Evolutionary conservation across 2,329 filamentous ascomycete species (phyloP).

Genomic region (Aspergillus brasiliensis): DNA sequence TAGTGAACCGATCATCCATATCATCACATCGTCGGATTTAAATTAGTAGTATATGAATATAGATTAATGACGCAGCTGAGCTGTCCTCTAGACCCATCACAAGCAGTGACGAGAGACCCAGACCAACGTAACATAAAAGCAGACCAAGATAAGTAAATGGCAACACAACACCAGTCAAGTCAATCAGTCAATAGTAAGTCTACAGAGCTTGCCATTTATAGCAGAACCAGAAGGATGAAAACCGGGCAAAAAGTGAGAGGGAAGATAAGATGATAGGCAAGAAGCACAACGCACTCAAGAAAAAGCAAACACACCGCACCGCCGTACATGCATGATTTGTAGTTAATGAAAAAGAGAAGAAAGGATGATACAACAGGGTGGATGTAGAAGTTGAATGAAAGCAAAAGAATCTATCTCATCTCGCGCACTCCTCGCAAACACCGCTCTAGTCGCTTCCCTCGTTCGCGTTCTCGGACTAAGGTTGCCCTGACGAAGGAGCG

Average conservation of each 20-base stretch:
- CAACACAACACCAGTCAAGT: not conserved
- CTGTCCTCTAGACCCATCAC: not conserved
- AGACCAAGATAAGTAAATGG: not conserved
- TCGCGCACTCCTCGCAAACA: conserved; percentile 67
- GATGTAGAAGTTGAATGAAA: too few species aligned
- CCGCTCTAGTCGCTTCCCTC: conserved; percentile 77
- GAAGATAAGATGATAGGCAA: not conserved
- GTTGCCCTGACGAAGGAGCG: conserved; percentile 75
- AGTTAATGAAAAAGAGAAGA: not conserved
- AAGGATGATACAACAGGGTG: not conserved
- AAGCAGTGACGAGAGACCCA: not conserved
- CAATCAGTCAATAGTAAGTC: not conserved
- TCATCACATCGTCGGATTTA: not conserved
- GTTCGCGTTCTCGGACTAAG: conserved; percentile 76
- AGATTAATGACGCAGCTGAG: not conserved
- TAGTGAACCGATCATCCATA: not conserved
- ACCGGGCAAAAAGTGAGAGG: not conserved
- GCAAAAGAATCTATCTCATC: conserved; percentile 3
- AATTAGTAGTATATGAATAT: not conserved
- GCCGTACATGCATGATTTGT: not conserved
- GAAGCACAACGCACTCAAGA: not conserved
- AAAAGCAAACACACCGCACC: not conserved
- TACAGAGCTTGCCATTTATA: not conserved
- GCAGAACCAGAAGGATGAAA: not conserved
- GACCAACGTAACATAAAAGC: not conserved